phyloP scores from a whole-genome alignment of 2,329 filamentous ascomycete species.

The Venturia carpophila region DNA sequence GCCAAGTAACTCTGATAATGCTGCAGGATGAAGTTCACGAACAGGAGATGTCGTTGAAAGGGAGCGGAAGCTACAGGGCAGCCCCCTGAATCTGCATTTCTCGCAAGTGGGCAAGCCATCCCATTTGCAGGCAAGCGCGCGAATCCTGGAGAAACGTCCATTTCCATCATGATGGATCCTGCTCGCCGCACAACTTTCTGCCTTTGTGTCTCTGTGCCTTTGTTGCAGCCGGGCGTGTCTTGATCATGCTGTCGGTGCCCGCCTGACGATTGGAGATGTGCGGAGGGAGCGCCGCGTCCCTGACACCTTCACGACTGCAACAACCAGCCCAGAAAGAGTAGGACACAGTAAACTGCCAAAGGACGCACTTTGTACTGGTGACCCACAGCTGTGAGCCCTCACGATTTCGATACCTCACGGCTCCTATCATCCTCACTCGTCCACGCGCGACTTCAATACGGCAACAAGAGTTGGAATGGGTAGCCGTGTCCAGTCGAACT shows the following conservation, averaged over 20 bases:
- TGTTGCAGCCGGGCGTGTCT: not conserved
- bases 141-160: not conserved
- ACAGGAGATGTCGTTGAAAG: not conserved
- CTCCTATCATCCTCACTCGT: not conserved
- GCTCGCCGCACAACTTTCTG: not conserved
- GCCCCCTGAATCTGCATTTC: not conserved
- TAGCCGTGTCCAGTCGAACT: not conserved
- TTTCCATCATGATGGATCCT: not conserved
- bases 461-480: not conserved
- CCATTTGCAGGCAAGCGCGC: constrained; percentile 8
- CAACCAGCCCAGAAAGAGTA: not conserved
- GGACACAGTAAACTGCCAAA: too few species aligned
- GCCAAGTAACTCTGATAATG: not conserved
- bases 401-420: not conserved
- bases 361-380: not conserved
- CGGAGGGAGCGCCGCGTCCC: not conserved
- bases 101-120: constrained; percentile 3
- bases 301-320: not conserved
- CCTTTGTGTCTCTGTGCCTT: not conserved
- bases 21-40: not conserved
- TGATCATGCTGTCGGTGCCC: not conserved
- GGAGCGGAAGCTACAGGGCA: not conserved
- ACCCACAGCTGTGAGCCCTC: not conserved
- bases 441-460: not conserved
- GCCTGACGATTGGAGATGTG: too few species aligned